Evolutionary conservation across 495 filamentous ascomycete species (phyloP).

Genomic region (Talaromyces adpressus): DNA sequence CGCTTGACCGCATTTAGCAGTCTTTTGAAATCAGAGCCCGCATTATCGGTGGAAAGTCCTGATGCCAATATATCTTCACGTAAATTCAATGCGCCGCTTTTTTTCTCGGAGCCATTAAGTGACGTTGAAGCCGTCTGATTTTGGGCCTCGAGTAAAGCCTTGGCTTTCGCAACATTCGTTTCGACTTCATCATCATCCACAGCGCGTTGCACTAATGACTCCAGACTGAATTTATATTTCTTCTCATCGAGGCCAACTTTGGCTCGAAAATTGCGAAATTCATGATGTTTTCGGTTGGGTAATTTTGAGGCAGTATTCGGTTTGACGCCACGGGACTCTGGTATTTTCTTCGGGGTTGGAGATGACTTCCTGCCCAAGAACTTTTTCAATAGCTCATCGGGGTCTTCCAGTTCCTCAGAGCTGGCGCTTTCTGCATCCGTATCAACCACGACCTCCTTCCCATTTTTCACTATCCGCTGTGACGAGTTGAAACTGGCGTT

Average conservation of each 20-base stretch:
- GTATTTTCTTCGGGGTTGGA: conserved; percentile 14
- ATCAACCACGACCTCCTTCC: conserved; percentile 50
- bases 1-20: conserved; percentile 65
- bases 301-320: neutral
- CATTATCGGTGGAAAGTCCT: conserved; percentile 42
- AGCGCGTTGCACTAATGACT: conserved; percentile 53
- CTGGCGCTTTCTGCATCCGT: conserved; percentile 66
- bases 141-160: conserved; percentile 30
- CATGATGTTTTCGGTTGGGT: neutral
- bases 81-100: conserved; percentile 17
- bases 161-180: conserved; percentile 46
- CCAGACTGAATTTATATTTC: conserved; percentile 62
- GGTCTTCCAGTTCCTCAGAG: conserved; percentile 45
- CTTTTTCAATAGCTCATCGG: conserved; percentile 29
- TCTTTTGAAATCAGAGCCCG: conserved; percentile 49
- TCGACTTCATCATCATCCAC: conserved; percentile 51
- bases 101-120: conserved; percentile 14
- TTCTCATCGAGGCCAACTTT: conserved; percentile 7
- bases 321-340: neutral
- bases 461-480: conserved; percentile 41
- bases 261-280: neutral
- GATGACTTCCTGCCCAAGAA: conserved; percentile 7
- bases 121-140: neutral
- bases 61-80: conserved; percentile 35
- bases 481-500: conserved; percentile 19